phyloP scores from a whole-genome alignment of 805 yeast species.

The Saccharomycopsis capsularis region DNA sequence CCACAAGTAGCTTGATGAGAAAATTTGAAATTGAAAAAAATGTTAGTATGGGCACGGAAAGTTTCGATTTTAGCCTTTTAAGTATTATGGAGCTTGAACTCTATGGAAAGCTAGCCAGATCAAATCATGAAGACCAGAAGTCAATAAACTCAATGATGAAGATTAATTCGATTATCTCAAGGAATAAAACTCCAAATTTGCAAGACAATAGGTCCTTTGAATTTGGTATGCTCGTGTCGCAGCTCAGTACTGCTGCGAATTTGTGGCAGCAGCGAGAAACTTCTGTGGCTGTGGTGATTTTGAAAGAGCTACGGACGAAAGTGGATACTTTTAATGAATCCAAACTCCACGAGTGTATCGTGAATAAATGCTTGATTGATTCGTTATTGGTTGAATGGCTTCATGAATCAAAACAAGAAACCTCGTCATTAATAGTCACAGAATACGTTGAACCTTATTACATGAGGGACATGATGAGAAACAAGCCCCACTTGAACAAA shows the following conservation, averaged over 20 bases:
- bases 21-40: too few species aligned
- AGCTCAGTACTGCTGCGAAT: constrained; percentile 48
- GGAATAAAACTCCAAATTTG: not conserved
- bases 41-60: constrained; percentile 25
- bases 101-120: constrained; percentile 37
- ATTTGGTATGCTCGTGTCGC: constrained; percentile 25
- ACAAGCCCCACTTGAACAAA: constrained; percentile 24
- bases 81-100: constrained; percentile 34
- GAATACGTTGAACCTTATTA: constrained; percentile 44
- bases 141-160: constrained; percentile 43
- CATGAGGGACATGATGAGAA: not conserved
- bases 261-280: constrained; percentile 61
- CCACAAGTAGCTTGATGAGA: too few species aligned
- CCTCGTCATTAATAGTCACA: constrained; percentile 50
- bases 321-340: not conserved
- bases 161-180: constrained; percentile 32
- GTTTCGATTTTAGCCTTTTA: constrained; percentile 23
- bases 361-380: constrained; percentile 27
- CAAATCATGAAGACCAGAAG: constrained; percentile 38
- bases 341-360: too few species aligned
- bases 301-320: constrained; percentile 31
- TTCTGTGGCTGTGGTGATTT: constrained; percentile 47
- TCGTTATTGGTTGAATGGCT: constrained; percentile 59
- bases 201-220: not conserved
- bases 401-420: constrained; percentile 61